Conservation (phyloP, 2,329 filamentous ascomycete genomes). For the Davidsoniella australis region DNA sequence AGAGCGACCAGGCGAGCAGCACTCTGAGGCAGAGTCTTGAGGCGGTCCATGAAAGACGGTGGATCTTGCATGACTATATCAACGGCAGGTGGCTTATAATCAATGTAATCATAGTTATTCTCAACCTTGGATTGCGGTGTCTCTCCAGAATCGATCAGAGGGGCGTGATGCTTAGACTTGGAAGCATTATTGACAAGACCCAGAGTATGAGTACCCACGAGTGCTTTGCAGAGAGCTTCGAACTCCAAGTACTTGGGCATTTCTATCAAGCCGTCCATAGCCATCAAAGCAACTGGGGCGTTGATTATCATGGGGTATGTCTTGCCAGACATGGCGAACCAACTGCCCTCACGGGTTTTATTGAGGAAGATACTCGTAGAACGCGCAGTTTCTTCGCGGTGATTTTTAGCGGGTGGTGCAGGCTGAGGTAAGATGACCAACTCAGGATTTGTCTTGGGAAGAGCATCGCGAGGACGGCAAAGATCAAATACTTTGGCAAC, state of each 20-base stretch:
- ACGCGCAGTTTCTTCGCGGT: constrained; percentile 33
- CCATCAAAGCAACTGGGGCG: constrained; percentile 31
- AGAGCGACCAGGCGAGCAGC: constrained; percentile 19
- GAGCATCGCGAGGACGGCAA: constrained; percentile 52
- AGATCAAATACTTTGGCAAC: constrained; percentile 84
- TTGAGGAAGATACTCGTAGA: constrained; percentile 67
- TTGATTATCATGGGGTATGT: constrained; percentile 75
- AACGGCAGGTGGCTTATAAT: constrained; percentile 18
- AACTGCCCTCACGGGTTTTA: constrained; percentile 67
- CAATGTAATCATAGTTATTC: constrained; percentile 18
- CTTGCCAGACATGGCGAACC: constrained; percentile 82
- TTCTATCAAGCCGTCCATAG: constrained; percentile 32
- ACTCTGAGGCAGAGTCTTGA: constrained; percentile 33
- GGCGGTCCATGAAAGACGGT: constrained; percentile 30
- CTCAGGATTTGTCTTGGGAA: constrained; percentile 47
- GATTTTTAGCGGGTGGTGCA: constrained; percentile 38
- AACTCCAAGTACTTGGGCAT: constrained; percentile 15
- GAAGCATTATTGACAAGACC: constrained; percentile 22
- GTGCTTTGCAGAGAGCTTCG: constrained; percentile 37
- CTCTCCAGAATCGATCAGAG: constrained; percentile 22
- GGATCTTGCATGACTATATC: constrained; percentile 17
- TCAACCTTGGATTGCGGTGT: constrained; percentile 14
- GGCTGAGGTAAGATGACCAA: constrained; percentile 80
- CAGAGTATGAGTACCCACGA: constrained; percentile 57
- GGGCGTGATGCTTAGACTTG: constrained; percentile 20